Percentiles rank a stretch among this genome's conserved stretches.
Evolutionary conservation across 768 basidiomycete genomes (phyloP).

Genomic region (Antrodiella citrinella): DNA sequence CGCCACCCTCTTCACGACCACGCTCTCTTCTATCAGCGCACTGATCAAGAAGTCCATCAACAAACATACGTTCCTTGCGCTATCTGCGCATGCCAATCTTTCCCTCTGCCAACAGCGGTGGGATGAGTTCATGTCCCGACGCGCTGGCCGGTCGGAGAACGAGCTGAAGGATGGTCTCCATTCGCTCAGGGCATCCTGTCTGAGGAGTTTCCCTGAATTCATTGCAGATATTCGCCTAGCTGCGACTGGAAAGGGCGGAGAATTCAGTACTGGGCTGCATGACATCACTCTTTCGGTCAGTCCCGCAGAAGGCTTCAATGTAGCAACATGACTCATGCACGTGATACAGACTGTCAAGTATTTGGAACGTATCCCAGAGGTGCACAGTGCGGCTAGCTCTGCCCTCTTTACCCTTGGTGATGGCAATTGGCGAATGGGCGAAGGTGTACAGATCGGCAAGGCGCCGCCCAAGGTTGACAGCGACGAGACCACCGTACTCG

Average conservation of each 20-base stretch:
- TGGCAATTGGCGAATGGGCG: conserved; percentile 91
- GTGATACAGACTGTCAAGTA: conserved; percentile 55
- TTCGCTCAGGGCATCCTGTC: conserved; percentile 55
- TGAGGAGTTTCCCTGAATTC: conserved; percentile 81
- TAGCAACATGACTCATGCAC: neutral
- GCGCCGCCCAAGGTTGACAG: conserved; percentile 37
- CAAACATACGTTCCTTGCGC: conserved; percentile 72
- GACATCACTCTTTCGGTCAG: conserved; percentile 52
- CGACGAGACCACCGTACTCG: conserved; percentile 53
- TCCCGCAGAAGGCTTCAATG: conserved; percentile 3
- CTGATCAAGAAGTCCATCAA: conserved; percentile 73
- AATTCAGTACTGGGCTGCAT: conserved; percentile 55
- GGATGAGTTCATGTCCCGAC: conserved; percentile 54
- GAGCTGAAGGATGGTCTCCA: conserved; percentile 67
- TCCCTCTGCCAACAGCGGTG: conserved; percentile 50
- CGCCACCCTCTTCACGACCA: conserved; percentile 55
- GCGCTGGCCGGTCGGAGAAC: conserved; percentile 40
- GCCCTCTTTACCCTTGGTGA: conserved; percentile 69
- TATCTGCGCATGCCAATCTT: conserved; percentile 59
- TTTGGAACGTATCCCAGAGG: conserved; percentile 61
- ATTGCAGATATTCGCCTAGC: conserved; percentile 71
- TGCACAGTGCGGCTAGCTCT: conserved; percentile 57
- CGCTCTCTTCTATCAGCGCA: conserved; percentile 50
- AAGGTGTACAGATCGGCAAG: conserved; percentile 60
- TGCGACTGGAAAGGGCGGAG: conserved; percentile 44